These are phyloP conservation scores for Peziza echinospora DNA, from an alignment of 495 filamentous ascomycete species.

Conservation along the genomic window DNA sequence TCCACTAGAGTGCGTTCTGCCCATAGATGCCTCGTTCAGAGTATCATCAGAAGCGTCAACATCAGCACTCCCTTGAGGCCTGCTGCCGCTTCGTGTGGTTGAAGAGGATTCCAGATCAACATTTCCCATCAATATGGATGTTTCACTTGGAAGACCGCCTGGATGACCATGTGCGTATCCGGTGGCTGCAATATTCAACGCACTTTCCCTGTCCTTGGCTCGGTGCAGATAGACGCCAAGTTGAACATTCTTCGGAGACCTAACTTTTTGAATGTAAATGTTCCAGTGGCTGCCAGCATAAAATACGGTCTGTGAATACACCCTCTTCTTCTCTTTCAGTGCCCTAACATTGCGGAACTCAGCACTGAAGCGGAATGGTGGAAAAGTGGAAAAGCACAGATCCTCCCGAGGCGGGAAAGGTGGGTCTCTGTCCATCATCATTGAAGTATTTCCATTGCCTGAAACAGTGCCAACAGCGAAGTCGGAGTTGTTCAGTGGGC, in stretches of 20 bases:
- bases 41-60: background rate
- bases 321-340: slow-evolving; percentile 38
- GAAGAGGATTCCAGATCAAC: background rate
- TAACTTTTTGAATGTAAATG: slow-evolving; percentile 40
- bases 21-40: background rate
- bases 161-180: background rate
- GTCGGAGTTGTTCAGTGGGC: background rate
- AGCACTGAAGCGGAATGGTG: slow-evolving; percentile 37
- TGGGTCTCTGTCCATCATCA: background rate
- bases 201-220: slow-evolving; percentile 34
- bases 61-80: background rate
- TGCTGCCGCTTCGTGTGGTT: background rate
- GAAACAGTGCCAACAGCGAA: background rate
- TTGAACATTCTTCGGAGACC: slow-evolving; percentile 30
- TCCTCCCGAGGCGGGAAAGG: slow-evolving; percentile 9
- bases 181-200: background rate
- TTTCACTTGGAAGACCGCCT: background rate
- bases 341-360: slow-evolving; percentile 34
- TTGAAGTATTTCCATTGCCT: background rate
- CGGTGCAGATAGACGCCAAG: slow-evolving; percentile 40
- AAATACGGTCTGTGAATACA: slow-evolving; percentile 40
- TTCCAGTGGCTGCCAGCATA: slow-evolving; percentile 41
- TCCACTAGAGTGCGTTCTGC: background rate
- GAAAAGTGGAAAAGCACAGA: slow-evolving; percentile 31
- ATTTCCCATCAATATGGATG: background rate